Evolutionary conservation across 2,329 filamentous ascomycete genomes (phyloP), one percentile per base, ranked within the genome.

Genomic region (Xylaria polymorpha): DNA sequence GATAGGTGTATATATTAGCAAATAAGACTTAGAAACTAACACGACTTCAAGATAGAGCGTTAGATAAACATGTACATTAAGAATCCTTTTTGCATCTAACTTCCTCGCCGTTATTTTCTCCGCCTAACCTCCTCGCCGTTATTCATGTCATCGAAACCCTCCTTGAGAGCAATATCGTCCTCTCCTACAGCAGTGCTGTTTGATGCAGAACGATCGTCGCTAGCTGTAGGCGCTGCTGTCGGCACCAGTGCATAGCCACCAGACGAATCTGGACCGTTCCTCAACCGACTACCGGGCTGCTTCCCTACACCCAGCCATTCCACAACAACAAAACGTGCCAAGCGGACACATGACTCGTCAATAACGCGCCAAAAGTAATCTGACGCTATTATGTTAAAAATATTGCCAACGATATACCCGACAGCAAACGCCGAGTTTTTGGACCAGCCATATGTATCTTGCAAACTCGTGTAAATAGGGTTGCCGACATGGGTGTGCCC

Each of bases 301-400:
- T 60, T 69, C 41, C 67, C 67, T 63, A 69, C 67, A 29, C 67
- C 67, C 20, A 69, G 29, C 58, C 51, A 69, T 58, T 69, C 64
- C 46, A 67, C 58, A 55, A 69, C 63, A 25, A 67, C 63, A 60
- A 41, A 60, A 39, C 67, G 67, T 35, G 67, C 67, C 63, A 69
- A 51, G 58, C 67, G 67, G 41, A 69, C 44, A 46, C 41, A 69
- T 9, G 64, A 69, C 41, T 69, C 67, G 63, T 69, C 67, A 29
- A 69, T 64, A 50, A 69, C 64, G 53, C 67, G 67, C 67, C 67
- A 69, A 15, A 69, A 69, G 59, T 69, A 69, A 63, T 69, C 67
- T 8, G 67, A 53, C 50, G 67, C 63, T 55, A 69, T 3, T 58
- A 69, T 51, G 59, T 69, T 69, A 18, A 69, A 69, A 22, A 69